Conservation (phyloP, 495 filamentous ascomycete genomes). For the Saxophila tyrrhenica region DNA sequence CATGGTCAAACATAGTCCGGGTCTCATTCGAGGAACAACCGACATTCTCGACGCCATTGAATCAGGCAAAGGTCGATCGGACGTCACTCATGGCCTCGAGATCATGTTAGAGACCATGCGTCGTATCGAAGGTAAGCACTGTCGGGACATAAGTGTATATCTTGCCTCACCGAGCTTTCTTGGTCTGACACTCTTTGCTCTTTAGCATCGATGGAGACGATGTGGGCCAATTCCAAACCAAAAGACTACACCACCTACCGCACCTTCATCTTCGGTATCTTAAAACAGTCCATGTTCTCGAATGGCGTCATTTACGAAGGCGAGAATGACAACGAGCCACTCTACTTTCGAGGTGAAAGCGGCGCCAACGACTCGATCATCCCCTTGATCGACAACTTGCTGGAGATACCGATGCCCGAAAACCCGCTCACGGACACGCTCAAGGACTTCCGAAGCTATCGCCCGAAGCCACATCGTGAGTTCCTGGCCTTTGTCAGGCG, state of each 20-base stretch:
- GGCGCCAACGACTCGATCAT: conserved; percentile 82
- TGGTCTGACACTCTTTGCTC: no score
- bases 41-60: conserved; percentile 51
- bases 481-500: conserved; percentile 63
- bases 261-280: conserved; percentile 91
- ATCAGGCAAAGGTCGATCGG: conserved; percentile 37
- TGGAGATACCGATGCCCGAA: conserved; percentile 66
- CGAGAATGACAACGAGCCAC: conserved; percentile 50
- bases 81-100: conserved; percentile 47
- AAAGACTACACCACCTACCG: conserved; percentile 69
- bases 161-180: no score
- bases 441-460: conserved; percentile 72
- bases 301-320: conserved; percentile 80
- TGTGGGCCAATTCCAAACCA: conserved; percentile 80
- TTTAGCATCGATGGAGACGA: conserved; percentile 44
- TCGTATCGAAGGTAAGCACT: conserved; percentile 41
- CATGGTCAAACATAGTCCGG: conserved; percentile 58
- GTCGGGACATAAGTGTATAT: no score
- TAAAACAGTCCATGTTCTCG: conserved; percentile 81
- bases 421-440: conserved; percentile 79
- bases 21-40: conserved; percentile 56
- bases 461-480: conserved; percentile 71
- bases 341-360: conserved; percentile 64
- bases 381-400: conserved; percentile 73
- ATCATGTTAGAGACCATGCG: conserved; percentile 61